Evolutionary conservation across 2,329 filamentous ascomycete genomes (phyloP).

Genomic region (Endoconidiophora polonica): DNA sequence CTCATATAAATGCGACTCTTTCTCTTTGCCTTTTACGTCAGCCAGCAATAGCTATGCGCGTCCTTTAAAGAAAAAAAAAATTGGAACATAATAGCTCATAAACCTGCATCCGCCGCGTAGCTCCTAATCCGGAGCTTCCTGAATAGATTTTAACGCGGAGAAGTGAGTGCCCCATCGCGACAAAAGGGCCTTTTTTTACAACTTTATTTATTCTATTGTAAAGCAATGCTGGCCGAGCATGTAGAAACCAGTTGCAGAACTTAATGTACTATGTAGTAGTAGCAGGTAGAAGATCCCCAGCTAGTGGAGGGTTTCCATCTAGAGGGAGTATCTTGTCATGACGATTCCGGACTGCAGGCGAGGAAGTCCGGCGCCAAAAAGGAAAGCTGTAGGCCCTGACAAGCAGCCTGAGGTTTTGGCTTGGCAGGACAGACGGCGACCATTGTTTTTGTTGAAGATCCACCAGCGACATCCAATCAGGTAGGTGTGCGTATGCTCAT

Average conservation of each 20-base stretch:
- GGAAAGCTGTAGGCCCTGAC: not conserved
- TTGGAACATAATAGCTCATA: too few relatives aligned
- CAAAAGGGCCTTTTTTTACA: not conserved
- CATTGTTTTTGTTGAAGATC: not conserved
- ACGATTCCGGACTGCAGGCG: constrained; percentile 1
- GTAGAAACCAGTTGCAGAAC: not conserved
- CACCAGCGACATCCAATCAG: not conserved
- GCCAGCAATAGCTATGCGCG: too few relatives aligned
- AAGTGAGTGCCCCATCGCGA: not conserved
- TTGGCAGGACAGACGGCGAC: not conserved
- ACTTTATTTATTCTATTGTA: not conserved
- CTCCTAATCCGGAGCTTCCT: constrained; percentile 4
- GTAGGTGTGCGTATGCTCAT: not conserved
- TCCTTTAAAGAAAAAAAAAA: too few relatives aligned
- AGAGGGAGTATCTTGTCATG: not conserved
- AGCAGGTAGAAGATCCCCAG: not conserved
- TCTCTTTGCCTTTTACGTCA: too few relatives aligned
- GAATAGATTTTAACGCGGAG: not conserved
- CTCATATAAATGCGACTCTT: too few relatives aligned
- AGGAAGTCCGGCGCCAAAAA: constrained; percentile 6
- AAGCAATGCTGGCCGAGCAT: constrained; percentile 3
- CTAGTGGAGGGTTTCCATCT: not conserved
- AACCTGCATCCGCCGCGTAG: not conserved
- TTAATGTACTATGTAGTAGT: too few relatives aligned
- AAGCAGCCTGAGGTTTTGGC: not conserved